Conservation (phyloP, 345 rosid genomes). For the Anacardium occidentale region DNA sequence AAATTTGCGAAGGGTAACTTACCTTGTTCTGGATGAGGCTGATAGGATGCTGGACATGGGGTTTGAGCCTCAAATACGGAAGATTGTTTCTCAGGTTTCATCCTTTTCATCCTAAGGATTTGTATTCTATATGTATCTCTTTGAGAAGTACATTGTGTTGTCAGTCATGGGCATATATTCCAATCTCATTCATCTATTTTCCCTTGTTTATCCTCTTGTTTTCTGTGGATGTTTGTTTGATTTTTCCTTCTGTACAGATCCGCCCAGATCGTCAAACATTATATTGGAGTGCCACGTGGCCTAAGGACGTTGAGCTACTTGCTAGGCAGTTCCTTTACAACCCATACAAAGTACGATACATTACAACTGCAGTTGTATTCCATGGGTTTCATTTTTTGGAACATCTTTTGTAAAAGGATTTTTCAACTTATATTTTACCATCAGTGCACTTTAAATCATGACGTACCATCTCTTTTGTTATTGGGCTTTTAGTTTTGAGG, state of each 20-base stretch:
- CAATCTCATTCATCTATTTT: not conserved
- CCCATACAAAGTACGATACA: slow-evolving; percentile 80
- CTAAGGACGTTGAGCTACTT: slow-evolving; percentile 93
- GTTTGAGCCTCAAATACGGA: slow-evolving; percentile 92
- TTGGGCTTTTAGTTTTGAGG: slow-evolving; percentile 5
- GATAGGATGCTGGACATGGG: slow-evolving; percentile 99
- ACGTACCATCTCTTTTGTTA: not conserved
- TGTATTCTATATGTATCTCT: not conserved
- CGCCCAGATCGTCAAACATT: slow-evolving; percentile 97
- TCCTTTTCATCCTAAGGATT: not conserved
- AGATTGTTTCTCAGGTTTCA: slow-evolving; percentile 81
- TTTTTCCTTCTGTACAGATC: slow-evolving; percentile 50
- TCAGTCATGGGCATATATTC: not conserved
- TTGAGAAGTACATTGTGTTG: not conserved
- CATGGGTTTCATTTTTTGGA: not conserved
- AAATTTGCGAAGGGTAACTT: slow-evolving; percentile 90
- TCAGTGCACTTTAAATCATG: slow-evolving; percentile 3
- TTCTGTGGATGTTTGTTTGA: not conserved
- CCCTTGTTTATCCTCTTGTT: not conserved
- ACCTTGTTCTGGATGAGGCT: slow-evolving; percentile 97
- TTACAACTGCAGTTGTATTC: not conserved
- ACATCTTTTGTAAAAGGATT: slow-evolving; percentile 5
- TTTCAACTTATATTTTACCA: not conserved
- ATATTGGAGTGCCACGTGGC: slow-evolving; percentile 99
- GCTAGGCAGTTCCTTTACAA: slow-evolving; percentile 88